phyloP scores from a whole-genome alignment of 192 early-diverging fungal species.

The Backusella parvicylindrica region DNA sequence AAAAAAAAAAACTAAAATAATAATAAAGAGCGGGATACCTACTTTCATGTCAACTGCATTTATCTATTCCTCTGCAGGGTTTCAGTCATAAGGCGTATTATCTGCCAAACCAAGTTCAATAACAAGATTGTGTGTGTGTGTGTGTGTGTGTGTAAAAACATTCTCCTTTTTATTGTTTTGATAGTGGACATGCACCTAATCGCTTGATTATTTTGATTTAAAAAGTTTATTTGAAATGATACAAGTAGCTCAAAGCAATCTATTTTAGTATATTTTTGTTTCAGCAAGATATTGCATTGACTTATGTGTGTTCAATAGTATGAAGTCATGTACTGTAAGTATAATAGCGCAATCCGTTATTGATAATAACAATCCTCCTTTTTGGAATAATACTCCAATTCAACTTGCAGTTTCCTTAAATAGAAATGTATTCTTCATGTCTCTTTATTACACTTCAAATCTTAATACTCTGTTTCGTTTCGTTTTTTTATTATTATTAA shows the following conservation, averaged over 20 bases:
- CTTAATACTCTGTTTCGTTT: background rate
- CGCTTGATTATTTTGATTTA: background rate
- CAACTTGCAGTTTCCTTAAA: slow-evolving; percentile 1
- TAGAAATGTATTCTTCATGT: background rate
- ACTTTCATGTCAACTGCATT: background rate
- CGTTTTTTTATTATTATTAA: background rate
- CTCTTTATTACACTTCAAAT: background rate
- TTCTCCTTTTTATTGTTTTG: background rate
- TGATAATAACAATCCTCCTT: background rate
- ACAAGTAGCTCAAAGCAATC: background rate
- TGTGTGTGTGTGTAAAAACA: background rate
- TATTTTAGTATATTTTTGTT: background rate
- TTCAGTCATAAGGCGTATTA: background rate
- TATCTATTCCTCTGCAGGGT: background rate
- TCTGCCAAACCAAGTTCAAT: background rate
- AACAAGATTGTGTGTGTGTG: background rate
- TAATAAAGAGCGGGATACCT: background rate
- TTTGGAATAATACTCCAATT: background rate
- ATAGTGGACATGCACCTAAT: background rate
- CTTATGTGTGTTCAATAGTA: background rate
- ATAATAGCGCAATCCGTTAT: background rate
- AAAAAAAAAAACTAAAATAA: background rate
- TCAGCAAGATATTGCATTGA: background rate
- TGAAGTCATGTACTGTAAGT: background rate
- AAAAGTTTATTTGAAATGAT: slow-evolving; percentile 1